Base-by-base conservation (phyloP, 2,329 filamentous ascomycete genomes). In the Amesomyces nigricolor region DNA sequence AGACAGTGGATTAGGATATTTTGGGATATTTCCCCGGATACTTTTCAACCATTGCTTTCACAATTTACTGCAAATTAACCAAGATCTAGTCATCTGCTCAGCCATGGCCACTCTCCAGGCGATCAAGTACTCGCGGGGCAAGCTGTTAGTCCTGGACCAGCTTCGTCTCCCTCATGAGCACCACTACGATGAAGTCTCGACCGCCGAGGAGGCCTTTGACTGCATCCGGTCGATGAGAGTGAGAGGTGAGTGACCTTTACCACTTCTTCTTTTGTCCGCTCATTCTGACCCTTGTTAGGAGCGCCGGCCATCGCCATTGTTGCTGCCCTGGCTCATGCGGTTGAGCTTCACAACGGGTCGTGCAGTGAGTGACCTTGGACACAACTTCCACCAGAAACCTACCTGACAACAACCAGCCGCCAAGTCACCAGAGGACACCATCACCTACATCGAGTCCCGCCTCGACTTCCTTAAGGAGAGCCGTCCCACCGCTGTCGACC, bases 261-360 rank as follows among this genome's bases (percentile, higher is more conserved):
- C 32, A 35, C 11, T 11, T 32, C 30, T 9, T 32, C 9, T 35
- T 26, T 26, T 2, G 22, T 2, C 22, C 5, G 22, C 22, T 5
- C 22, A 47, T 17, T 51, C 49, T 51, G 9, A 53, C 46, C 9
- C 10, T 51, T 40, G 13, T 2, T 39, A 76, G 87, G 89, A 40
- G 94, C 94, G 5, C 94, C 94, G 0, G 94, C 94, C 45, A 99
- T 99, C 70, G 94, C 94, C 44, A 97, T 99, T 61, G 94, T 99
- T n/a, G 94, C 94, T 19, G 89, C 88, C 17, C 80, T 99, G 35
- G 86, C 89, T 2, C 81, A 96, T 37, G 91, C 91, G 1, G 89
- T 96, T 8, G 92, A 97, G 70, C 73, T 97, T 8, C 76, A 83
- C 49, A 80, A 81, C 7, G 78, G 79, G 57, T 71, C 67, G 47